These are phyloP conservation scores for Verticillium dahliae DNA, from an alignment of 2,329 filamentous ascomycete genomes.

Conservation along the genomic window DNA sequence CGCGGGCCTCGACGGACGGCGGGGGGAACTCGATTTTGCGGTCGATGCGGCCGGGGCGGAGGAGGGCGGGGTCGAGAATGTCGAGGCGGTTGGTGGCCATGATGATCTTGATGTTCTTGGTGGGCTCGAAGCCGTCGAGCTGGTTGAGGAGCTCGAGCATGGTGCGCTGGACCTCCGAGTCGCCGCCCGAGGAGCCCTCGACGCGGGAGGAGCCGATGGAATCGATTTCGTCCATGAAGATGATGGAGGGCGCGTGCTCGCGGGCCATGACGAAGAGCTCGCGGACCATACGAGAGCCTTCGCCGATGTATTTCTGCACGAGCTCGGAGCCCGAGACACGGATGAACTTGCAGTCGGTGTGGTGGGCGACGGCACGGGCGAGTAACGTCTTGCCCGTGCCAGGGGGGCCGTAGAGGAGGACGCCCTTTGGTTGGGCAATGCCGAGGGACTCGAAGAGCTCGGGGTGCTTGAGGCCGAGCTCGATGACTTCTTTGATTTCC, in stretches of 20 bases:
- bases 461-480: conserved; percentile 95
- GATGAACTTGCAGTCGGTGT: conserved; percentile 99
- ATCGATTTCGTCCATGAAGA: conserved; percentile 99
- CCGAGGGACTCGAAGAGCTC: conserved; percentile 98
- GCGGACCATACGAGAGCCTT: conserved; percentile 96
- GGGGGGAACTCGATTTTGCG: conserved; percentile 98
- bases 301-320: conserved; percentile 98
- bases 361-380: conserved; percentile 91
- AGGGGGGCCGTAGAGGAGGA: conserved; percentile 90
- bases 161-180: conserved; percentile 96
- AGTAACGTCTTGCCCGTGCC: conserved; percentile 96
- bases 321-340: conserved; percentile 92
- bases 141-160: conserved; percentile 99
- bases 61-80: conserved; percentile 88
- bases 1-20: conserved; percentile 89
- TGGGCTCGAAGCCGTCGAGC: conserved; percentile 96
- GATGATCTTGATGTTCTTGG: conserved; percentile 99
- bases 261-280: conserved; percentile 99
- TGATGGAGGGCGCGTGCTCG: conserved; percentile 96
- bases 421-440: conserved; percentile 96
- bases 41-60: conserved; percentile 96
- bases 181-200: conserved; percentile 88
- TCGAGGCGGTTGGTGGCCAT: conserved; percentile 99
- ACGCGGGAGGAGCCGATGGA: conserved; percentile 96
- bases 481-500: conserved; percentile 99